phyloP scores from a whole-genome alignment of 192 early-diverging fungal species.

The Geosiphon pyriformis region DNA sequence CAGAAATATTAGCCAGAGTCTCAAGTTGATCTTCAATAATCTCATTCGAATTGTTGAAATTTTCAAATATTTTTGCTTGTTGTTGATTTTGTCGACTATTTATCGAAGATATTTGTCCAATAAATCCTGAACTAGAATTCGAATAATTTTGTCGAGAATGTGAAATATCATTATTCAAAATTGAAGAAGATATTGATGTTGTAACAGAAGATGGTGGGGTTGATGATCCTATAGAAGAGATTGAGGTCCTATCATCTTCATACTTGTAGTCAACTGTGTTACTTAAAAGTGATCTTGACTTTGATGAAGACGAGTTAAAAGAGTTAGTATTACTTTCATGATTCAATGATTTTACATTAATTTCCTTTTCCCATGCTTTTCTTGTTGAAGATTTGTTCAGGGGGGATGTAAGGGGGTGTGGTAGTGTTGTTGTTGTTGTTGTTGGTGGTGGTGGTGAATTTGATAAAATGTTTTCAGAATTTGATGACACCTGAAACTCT shows the following conservation, averaged over 20 bases:
- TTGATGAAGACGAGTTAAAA: not conserved
- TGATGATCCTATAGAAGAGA: not conserved
- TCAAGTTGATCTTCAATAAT: too few relatives aligned
- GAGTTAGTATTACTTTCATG: not conserved
- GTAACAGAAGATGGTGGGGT: not conserved
- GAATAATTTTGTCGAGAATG: not conserved
- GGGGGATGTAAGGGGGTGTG: not conserved
- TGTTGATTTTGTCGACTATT: too few relatives aligned
- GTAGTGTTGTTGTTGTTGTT: not conserved
- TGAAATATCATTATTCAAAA: not conserved
- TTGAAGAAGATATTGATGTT: slow-evolving; percentile 3
- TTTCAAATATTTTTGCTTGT: too few relatives aligned
- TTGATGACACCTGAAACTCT: too few relatives aligned
- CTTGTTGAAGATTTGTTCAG: not conserved
- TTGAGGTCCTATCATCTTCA: not conserved
- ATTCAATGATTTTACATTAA: not conserved
- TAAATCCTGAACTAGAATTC: not conserved
- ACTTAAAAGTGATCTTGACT: not conserved
- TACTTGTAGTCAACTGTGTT: not conserved
- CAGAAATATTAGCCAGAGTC: too few relatives aligned
- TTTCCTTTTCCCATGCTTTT: not conserved
- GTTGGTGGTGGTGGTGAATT: not conserved
- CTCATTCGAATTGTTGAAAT: too few relatives aligned
- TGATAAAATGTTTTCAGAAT: not conserved
- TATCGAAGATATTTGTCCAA: too few relatives aligned